Percentiles rank a stretch among this genome's conserved stretches.
Evolutionary conservation across 176 grass and related monocot species (phyloP).

Genomic region (Puccinellia tenuiflora): DNA sequence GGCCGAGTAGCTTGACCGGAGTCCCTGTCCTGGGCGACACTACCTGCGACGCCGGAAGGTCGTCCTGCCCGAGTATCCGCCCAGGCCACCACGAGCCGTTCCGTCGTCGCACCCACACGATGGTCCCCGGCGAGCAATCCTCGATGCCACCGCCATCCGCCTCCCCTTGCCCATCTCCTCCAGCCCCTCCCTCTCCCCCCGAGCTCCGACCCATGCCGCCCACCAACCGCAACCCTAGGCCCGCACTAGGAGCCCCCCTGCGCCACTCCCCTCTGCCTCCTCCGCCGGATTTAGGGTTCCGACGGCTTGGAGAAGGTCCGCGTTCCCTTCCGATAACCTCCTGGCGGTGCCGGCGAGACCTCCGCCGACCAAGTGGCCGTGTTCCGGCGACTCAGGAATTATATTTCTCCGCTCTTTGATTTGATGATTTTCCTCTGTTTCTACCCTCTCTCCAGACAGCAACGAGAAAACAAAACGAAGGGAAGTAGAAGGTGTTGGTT

Average conservation of each 20-base stretch:
- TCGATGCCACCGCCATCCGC: slow-evolving; percentile 7
- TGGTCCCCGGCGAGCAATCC: slow-evolving; percentile 65
- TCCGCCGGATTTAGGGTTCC: slow-evolving; percentile 19
- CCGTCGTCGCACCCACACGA: slow-evolving; percentile 75
- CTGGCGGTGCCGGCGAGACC: neutral
- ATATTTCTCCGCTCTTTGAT: neutral
- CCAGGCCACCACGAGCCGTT: slow-evolving; percentile 93
- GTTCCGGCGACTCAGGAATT: neutral
- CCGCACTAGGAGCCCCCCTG: neutral
- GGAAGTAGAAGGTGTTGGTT: neutral
- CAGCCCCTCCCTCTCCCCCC: slow-evolving; percentile 18
- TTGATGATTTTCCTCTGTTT: neutral
- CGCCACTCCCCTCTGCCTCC: slow-evolving; percentile 10
- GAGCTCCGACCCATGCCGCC: slow-evolving; percentile 37
- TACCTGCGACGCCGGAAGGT: slow-evolving; percentile 66
- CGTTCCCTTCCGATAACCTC: neutral
- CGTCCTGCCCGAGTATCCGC: slow-evolving; percentile 64
- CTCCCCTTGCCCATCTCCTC: slow-evolving; percentile 29
- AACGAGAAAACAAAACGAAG: neutral
- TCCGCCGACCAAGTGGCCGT: neutral
- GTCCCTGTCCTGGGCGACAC: slow-evolving; percentile 78
- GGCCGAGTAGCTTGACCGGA: slow-evolving; percentile 78
- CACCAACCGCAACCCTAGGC: slow-evolving; percentile 21
- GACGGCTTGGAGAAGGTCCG: neutral
- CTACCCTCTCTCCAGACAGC: neutral